Evolutionary conservation across 1,284 basidiomycete species (phyloP).

Genomic region (Pseudozyma sp.): DNA sequence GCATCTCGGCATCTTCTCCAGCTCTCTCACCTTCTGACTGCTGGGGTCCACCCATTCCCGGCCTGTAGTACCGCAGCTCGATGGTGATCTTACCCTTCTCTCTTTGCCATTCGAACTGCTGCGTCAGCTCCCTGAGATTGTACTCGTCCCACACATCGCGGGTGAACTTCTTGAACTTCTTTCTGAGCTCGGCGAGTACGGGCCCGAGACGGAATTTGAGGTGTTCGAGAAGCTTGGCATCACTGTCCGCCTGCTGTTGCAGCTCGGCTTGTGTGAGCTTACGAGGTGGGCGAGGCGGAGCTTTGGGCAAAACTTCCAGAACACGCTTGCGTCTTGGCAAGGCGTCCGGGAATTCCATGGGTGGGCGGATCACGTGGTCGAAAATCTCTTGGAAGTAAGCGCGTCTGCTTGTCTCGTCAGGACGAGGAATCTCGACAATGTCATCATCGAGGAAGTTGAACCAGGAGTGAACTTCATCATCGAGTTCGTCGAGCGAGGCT

Average conservation of each 20-base stretch:
- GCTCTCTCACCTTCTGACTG: conserved; percentile 12
- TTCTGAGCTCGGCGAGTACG: conserved; percentile 87
- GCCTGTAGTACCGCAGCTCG: conserved; percentile 78
- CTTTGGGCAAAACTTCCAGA: conserved; percentile 86
- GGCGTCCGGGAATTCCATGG: conserved; percentile 91
- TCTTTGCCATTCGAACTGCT: conserved; percentile 62
- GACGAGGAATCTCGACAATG: conserved; percentile 75
- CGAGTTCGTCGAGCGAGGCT: conserved; percentile 78
- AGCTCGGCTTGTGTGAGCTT: conserved; percentile 86
- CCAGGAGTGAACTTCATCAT: conserved; percentile 87
- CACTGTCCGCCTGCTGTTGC: conserved; percentile 83
- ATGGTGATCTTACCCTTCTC: conserved; percentile 60
- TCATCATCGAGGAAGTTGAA: conserved; percentile 85
- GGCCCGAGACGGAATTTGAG: conserved; percentile 88
- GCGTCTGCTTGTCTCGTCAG: conserved; percentile 73
- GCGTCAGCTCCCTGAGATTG: conserved; percentile 68
- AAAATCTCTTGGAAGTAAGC: conserved; percentile 79
- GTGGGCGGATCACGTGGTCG: conserved; percentile 72
- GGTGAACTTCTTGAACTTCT: conserved; percentile 91
- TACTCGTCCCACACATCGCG: conserved; percentile 76
- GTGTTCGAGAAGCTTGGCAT: conserved; percentile 81
- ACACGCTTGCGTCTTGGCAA: conserved; percentile 84
- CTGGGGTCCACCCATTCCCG: conserved; percentile 7
- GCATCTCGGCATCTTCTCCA: conserved; percentile 35
- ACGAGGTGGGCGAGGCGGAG: conserved; percentile 87